These are phyloP conservation scores for Fusarium chlamydosporum DNA, from an alignment of 2,329 filamentous ascomycete species.

Conservation along the genomic window DNA sequence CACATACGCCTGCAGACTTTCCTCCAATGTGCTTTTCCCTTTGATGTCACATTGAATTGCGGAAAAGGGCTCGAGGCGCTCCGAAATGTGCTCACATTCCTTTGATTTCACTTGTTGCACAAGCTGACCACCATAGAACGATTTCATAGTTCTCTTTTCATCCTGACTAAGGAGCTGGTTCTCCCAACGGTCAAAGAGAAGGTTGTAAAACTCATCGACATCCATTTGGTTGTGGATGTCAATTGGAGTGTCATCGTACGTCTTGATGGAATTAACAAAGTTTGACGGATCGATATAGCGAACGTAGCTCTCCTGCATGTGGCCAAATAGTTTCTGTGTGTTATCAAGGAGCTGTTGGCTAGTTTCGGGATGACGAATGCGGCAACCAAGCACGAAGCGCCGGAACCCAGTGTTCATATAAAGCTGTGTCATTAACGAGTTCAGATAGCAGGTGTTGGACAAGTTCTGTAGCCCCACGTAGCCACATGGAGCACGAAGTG, in stretches of 20 bases:
- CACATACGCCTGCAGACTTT: slow-evolving; percentile 94
- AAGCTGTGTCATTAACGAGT: slow-evolving; percentile 92
- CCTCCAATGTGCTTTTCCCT: slow-evolving; percentile 84
- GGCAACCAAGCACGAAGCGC: slow-evolving; percentile 80
- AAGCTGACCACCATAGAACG: slow-evolving; percentile 91
- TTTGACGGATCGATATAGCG: slow-evolving; percentile 79
- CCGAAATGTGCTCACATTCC: slow-evolving; percentile 93
- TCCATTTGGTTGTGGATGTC: slow-evolving; percentile 96
- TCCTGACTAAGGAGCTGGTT: slow-evolving; percentile 77
- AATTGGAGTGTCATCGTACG: slow-evolving; percentile 85
- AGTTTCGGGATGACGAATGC: slow-evolving; percentile 66
- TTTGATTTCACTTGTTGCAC: slow-evolving; percentile 97
- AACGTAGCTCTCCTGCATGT: slow-evolving; percentile 85
- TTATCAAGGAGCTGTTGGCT: slow-evolving; percentile 79
- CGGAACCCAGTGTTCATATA: slow-evolving; percentile 96
- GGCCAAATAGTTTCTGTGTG: slow-evolving; percentile 85
- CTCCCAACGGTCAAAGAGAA: slow-evolving; percentile 93
- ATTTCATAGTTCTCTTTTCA: slow-evolving; percentile 80
- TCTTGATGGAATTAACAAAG: slow-evolving; percentile 82
- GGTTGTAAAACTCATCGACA: slow-evolving; percentile 96
- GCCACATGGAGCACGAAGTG: slow-evolving; percentile 81
- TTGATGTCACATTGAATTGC: slow-evolving; percentile 97
- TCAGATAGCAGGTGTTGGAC: slow-evolving; percentile 97
- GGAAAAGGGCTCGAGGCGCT: slow-evolving; percentile 89
- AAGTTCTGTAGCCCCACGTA: slow-evolving; percentile 93